Conservation (phyloP, 495 filamentous ascomycete species). For the Friedmanniomyces endolithicus region DNA sequence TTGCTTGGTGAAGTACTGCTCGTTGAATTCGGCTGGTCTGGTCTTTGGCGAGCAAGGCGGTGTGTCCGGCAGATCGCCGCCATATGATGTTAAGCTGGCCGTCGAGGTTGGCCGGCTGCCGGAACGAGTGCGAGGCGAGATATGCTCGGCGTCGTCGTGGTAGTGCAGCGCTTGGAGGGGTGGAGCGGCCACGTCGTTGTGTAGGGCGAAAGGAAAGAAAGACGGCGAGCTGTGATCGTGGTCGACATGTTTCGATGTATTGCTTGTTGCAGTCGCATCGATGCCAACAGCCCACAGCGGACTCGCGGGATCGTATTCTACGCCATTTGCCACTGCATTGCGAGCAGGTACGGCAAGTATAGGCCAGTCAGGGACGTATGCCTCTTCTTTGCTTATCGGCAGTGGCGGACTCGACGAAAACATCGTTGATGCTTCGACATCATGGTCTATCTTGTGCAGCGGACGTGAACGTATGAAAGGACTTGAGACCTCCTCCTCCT, state of each 20-base stretch:
- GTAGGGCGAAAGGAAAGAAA: slow-evolving; percentile 7
- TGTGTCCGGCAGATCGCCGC: slow-evolving; percentile 16
- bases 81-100: slow-evolving; percentile 1
- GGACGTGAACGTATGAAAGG: not conserved
- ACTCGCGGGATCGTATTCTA: slow-evolving; percentile 17
- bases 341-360: not conserved
- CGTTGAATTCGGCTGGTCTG: slow-evolving; percentile 5
- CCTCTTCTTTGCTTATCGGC: slow-evolving; percentile 4
- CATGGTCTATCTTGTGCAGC: not conserved
- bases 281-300: slow-evolving; percentile 4
- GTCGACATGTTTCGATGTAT: not conserved
- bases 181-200: not conserved
- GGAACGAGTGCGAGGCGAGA: not conserved
- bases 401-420: slow-evolving; percentile 7
- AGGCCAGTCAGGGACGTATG: slow-evolving; percentile 16
- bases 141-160: not conserved
- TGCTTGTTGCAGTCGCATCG: not conserved
- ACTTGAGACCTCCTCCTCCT: not conserved
- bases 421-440: not conserved
- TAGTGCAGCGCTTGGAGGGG: slow-evolving; percentile 1
- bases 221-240: slow-evolving; percentile 2
- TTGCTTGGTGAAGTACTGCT: not conserved
- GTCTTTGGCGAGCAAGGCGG: slow-evolving; percentile 27
- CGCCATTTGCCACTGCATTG: not conserved
- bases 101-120: not conserved